Base-by-base conservation (phyloP, 1,284 basidiomycete species). In the Heterobasidion irregulare region DNA sequence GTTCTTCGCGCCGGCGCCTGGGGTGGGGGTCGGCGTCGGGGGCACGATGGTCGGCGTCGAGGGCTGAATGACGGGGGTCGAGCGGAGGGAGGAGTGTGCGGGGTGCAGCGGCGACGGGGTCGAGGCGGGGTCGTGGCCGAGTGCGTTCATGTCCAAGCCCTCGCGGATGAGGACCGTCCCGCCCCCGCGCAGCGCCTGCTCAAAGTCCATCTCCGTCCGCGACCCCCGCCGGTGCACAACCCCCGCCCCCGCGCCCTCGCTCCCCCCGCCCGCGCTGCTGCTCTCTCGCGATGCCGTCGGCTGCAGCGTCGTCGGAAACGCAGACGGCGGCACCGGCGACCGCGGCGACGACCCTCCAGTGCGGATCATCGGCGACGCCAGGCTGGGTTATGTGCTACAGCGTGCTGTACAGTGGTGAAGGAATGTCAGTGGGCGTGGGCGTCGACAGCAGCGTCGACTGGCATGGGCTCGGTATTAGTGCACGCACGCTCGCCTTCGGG, bases 141-240 rank as follows among this genome's bases (percentile, higher is more conserved):
- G 75, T 43, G 76, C 64, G 65, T 77, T 78, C 53, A 90, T 73
- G 68, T 91, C 87, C 41, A 82, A 65, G 36, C 85, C 80, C 66
- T 91, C 86, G 58, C 75, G 79, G 50, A 91, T 72, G 50, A 79
- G 61, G 12, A 89, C 77, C 1, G 89, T 92, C 33, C 79, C 83
- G 47, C 81, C 79, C 13, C 73, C 72, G 57, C 74, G 75, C 58
- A 92, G 69, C 13, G 84, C 88, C 62, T 84, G 79, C 70, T 92
- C 89, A 63, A 92, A 92, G 66, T 89, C 86, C 65, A 85, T 72
- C 68, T 87, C 86, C 38, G 83, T 82, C 47, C 86, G 80, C 45
- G 89, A 90, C 45, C 76, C 66, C 44, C 84, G 75, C 55, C 76
- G 75, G 53, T 71, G n/a, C 34, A 33, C 8, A 63, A 62, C 26